Percentiles rank a stretch among this genome's conserved stretches.
phyloP scores from a whole-genome alignment of 2,329 filamentous ascomycete genomes.

The Metarhizium humberi region DNA sequence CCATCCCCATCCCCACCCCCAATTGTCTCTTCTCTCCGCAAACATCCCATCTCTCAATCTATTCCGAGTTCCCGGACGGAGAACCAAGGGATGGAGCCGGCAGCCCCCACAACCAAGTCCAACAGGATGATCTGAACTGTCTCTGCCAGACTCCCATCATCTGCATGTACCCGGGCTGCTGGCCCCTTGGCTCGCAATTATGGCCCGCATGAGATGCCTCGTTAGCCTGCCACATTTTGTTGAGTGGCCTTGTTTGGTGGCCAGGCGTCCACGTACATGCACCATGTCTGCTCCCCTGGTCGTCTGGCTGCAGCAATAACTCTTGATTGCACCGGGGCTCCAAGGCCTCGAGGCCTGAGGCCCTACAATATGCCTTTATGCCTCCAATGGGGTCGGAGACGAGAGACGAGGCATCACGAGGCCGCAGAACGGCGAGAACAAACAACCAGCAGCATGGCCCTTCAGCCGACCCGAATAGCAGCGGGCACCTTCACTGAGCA shows the following conservation, averaged over 20 bases:
- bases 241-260: background rate
- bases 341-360: background rate
- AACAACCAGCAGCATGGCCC: background rate
- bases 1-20: background rate
- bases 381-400: background rate
- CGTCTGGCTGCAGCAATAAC: background rate
- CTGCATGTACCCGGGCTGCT: background rate
- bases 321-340: background rate
- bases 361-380: no score
- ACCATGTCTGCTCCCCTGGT: background rate
- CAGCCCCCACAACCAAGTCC: background rate
- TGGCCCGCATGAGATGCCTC: background rate
- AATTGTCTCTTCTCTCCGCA: conserved; percentile 5
- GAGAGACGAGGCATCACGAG: background rate
- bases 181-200: background rate
- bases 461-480: background rate
- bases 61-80: background rate
- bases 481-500: background rate
- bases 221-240: background rate
- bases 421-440: no score
- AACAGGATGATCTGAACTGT: no score
- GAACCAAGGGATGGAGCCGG: background rate
- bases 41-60: background rate
- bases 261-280: background rate
- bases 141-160: no score